Base-by-base conservation (phyloP, 106 monocot genomes). In the Dioscorea dumetorum region DNA sequence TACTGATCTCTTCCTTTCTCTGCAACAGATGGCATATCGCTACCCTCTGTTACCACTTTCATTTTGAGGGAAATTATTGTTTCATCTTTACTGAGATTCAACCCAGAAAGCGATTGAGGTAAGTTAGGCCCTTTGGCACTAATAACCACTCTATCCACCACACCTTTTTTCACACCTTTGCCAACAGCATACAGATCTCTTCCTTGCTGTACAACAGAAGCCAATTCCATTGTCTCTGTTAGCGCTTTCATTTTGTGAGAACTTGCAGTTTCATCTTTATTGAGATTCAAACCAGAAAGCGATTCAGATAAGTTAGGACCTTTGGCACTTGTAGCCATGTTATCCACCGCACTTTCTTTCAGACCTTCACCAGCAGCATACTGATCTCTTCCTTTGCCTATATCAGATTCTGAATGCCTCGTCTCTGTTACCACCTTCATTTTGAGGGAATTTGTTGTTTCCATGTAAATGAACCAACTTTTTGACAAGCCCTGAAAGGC, bases 401-500 rank as follows among this genome's bases (percentile, higher is more conserved):
- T 17, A 51, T 13, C 12, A 17, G 17, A 51, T 51, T 0, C 51
- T 4, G 1, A 51, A 51, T 51, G 1, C 51, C 54, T 14, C 3
- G 18, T 54, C 5, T 18, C 54, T 18, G 18, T 19, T 54, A 8
- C 2, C 48, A 57, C 57, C 49, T 33, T 5, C 57, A 28, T n/a
- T 59, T 62, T 24, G 11, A 49, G 8, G 49, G 70, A 19, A 54
- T 15, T 15, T 48, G 72, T 67, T 60, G 70, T 66, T 61, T 74
- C 49, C 63, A 77, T 35, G 17, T 22, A 50, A 61, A 82, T 77
- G 41, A 82, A 61, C 82, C 77, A 78, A 49, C 68, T 60, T 33
- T 70, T 33, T 17, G 14, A 5, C 50, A 67, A n/a, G 15, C 69
- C 74, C 8, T 66, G 15, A 53, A 77, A 74, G 5, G 56, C 77